phyloP scores from a whole-genome alignment of 768 basidiomycete genomes.

The Phlegmacium glaucopus region DNA sequence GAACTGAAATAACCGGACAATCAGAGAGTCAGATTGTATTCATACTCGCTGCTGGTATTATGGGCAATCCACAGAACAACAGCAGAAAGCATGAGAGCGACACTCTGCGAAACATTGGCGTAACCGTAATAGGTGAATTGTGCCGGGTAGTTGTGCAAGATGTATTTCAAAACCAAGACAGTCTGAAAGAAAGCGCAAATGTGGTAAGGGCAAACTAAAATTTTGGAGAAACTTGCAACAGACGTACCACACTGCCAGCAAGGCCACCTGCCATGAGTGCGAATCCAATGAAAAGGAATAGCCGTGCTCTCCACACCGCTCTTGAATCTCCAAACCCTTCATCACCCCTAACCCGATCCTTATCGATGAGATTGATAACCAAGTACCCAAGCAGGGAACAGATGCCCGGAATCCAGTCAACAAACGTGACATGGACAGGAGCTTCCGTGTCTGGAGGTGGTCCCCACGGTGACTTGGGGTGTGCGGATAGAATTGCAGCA shows the following conservation, averaged over 20 bases:
- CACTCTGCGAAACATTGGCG: conserved; percentile 93
- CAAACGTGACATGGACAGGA: conserved; percentile 77
- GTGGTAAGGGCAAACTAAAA: neutral
- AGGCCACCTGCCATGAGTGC: conserved; percentile 97
- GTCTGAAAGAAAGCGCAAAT: conserved; percentile 46
- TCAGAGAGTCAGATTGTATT: conserved; percentile 78
- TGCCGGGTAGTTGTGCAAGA: conserved; percentile 67
- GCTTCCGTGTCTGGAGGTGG: conserved; percentile 57
- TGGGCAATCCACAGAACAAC: conserved; percentile 93
- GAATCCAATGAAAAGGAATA: conserved; percentile 93
- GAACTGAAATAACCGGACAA: neutral
- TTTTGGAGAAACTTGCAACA: too few relatives aligned
- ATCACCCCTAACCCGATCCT: conserved; percentile 79
- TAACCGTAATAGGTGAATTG: conserved; percentile 90
- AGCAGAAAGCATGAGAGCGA: conserved; percentile 78
- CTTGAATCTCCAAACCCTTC: conserved; percentile 78
- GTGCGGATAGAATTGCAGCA: conserved; percentile 85
- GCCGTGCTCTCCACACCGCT: conserved; percentile 87
- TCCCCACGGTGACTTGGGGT: conserved; percentile 73
- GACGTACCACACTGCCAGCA: conserved; percentile 90
- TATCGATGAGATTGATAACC: conserved; percentile 92
- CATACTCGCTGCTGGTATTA: conserved; percentile 82
- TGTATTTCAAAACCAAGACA: conserved; percentile 86
- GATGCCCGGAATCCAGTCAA: conserved; percentile 98
- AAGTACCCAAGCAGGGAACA: conserved; percentile 91